Percentiles rank a stretch among this genome's conserved stretches.
These are phyloP conservation scores for Calonectria pseudoreteaudii DNA, from an alignment of 2,329 filamentous ascomycete genomes.

Conservation along the genomic window DNA sequence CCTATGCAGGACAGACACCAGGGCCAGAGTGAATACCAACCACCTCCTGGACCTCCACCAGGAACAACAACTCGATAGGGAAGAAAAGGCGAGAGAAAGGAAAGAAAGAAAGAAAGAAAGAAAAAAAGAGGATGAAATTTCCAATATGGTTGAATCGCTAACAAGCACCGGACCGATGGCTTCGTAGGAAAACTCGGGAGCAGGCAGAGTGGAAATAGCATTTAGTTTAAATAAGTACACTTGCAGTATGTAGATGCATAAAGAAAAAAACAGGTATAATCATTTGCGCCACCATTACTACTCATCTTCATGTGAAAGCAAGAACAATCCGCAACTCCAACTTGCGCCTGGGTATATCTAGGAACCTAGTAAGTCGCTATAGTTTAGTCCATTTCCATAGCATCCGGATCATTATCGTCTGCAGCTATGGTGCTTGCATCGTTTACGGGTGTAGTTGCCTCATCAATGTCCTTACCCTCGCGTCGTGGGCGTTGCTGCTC, in stretches of 20 bases:
- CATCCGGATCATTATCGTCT: constrained; percentile 64
- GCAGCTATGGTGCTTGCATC: constrained; percentile 21
- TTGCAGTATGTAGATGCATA: constrained; percentile 13
- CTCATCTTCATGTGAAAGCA: neutral
- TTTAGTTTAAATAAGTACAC: constrained; percentile 2
- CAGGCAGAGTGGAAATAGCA: neutral
- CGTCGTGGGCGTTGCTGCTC: constrained; percentile 64
- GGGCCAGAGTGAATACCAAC: constrained; percentile 46
- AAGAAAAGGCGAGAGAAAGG: neutral
- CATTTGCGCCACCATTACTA: neutral
- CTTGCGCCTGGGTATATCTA: constrained; percentile 40
- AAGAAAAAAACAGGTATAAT: constrained; percentile 6
- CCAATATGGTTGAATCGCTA: constrained; percentile 12
- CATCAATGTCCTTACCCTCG: constrained; percentile 36
- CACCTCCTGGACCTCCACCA: constrained; percentile 62
- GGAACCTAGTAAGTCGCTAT: constrained; percentile 2
- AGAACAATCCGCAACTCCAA: constrained; percentile 36
- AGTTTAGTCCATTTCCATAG: constrained; percentile 73
- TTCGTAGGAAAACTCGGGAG: neutral
- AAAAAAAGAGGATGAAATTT: neutral
- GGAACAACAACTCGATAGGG: constrained; percentile 7
- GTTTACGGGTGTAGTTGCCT: constrained; percentile 24
- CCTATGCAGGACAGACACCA: constrained; percentile 56
- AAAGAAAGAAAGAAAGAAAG: neutral
- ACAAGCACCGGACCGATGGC: neutral